A percentile compares a stretch with the other conserved stretches of the same genome.
Evolutionary conservation across 495 filamentous ascomycete genomes (phyloP).

Genomic region (Penicillium longicatenatum): DNA sequence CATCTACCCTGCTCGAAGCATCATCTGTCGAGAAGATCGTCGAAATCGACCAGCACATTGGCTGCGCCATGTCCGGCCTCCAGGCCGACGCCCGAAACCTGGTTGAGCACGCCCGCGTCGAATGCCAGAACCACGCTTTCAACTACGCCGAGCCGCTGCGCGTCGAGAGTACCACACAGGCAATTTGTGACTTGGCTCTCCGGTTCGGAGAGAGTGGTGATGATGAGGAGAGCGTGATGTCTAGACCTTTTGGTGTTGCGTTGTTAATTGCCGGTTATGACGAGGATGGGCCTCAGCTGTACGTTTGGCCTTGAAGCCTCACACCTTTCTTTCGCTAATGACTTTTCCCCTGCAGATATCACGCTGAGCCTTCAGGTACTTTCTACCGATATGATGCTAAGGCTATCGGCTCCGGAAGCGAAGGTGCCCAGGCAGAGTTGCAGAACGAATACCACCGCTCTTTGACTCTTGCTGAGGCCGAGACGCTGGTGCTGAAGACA

Average conservation of each 20-base stretch:
- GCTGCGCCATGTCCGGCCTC: slow-evolving; percentile 96
- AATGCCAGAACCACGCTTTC: slow-evolving; percentile 94
- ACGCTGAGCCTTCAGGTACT: slow-evolving; percentile 95
- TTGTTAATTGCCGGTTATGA: slow-evolving; percentile 95
- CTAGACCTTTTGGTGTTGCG: slow-evolving; percentile 92
- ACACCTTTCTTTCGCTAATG: not conserved
- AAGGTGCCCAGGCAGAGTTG: slow-evolving; percentile 95
- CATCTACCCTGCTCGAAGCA: slow-evolving; percentile 92
- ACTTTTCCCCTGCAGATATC: slow-evolving; percentile 60
- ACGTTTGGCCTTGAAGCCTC: slow-evolving; percentile 30
- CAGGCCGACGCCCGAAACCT: slow-evolving; percentile 96
- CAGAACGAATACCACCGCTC: slow-evolving; percentile 99
- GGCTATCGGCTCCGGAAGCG: slow-evolving; percentile 93
- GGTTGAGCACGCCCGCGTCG: slow-evolving; percentile 97
- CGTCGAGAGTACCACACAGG: slow-evolving; percentile 97
- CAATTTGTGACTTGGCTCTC: slow-evolving; percentile 95
- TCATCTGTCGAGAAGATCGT: slow-evolving; percentile 99
- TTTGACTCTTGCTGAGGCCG: slow-evolving; percentile 87
- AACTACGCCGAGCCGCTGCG: slow-evolving; percentile 93
- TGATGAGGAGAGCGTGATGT: slow-evolving; percentile 98
- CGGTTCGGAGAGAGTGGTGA: slow-evolving; percentile 97
- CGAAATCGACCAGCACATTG: slow-evolving; percentile 97
- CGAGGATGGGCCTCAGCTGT: slow-evolving; percentile 94
- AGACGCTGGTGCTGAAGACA: slow-evolving; percentile 94
- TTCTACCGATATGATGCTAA: slow-evolving; percentile 99